Conservation (phyloP, 1,139 yeast genomes). For the Protomyces lactucae-debilis region DNA sequence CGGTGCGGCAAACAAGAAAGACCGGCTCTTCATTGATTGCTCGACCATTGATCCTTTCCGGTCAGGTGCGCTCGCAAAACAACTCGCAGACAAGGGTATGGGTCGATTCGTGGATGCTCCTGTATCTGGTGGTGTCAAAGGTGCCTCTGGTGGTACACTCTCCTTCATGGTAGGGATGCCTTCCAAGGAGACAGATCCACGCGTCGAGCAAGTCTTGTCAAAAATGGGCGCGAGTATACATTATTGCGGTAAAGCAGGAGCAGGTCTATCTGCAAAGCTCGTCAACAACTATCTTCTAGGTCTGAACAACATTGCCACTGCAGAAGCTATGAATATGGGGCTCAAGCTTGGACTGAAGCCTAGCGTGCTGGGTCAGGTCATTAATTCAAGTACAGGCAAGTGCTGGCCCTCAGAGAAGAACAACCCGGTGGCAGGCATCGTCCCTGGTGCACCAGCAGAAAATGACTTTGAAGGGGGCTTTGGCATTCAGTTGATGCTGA, state of each 20-base stretch:
- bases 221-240: conserved; percentile 54
- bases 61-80: conserved; percentile 42
- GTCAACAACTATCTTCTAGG: conserved; percentile 58
- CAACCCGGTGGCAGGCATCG: conserved; percentile 55
- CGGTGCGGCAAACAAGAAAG: conserved; percentile 30
- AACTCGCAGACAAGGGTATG: conserved; percentile 31
- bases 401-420: conserved; percentile 60
- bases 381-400: conserved; percentile 56
- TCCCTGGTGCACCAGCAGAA: conserved; percentile 48
- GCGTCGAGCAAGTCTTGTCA: conserved; percentile 38
- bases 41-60: conserved; percentile 56
- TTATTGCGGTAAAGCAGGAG: conserved; percentile 51
- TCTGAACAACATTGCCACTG: conserved; percentile 55
- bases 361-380: conserved; percentile 50
- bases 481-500: conserved; percentile 52
- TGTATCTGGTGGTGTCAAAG: conserved; percentile 59
- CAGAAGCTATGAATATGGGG: conserved; percentile 60
- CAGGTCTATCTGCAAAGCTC: conserved; percentile 58
- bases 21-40: conserved; percentile 45
- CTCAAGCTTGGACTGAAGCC: conserved; percentile 51
- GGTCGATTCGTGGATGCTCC: conserved; percentile 51
- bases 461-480: conserved; percentile 53
- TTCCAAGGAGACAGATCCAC: conserved; percentile 36
- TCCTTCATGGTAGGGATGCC: conserved; percentile 54
- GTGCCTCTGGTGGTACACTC: conserved; percentile 54